Evolutionary conservation across 179 eudicot species (phyloP).

Genomic region (Actinidia chinensis): DNA sequence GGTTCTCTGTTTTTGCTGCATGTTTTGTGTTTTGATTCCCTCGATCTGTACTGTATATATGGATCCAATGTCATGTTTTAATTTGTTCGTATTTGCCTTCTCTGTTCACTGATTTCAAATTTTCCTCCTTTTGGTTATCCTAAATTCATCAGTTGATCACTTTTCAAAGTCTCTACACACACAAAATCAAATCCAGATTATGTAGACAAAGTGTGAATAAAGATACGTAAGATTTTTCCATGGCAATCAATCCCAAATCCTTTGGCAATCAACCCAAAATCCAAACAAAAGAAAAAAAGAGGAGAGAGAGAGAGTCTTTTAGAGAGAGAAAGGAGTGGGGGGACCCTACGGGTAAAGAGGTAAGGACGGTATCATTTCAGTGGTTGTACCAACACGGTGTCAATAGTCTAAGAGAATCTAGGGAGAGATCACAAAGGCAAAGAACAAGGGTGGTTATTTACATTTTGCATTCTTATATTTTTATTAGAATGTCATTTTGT

Average conservation of each 20-base stretch:
- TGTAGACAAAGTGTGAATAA: slow-evolving; percentile 33
- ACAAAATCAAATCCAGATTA: slow-evolving; percentile 27
- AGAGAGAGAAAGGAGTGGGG: neutral
- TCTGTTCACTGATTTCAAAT: too few relatives aligned
- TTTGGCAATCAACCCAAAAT: slow-evolving; percentile 30
- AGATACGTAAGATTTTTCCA: slow-evolving; percentile 22
- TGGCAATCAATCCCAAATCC: slow-evolving; percentile 29
- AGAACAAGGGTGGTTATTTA: neutral
- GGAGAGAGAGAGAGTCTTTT: slow-evolving; percentile 16
- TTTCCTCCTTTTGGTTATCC: too few relatives aligned
- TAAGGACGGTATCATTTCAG: slow-evolving; percentile 5
- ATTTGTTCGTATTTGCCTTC: too few relatives aligned
- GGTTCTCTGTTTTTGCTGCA: too few relatives aligned
- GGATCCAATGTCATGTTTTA: too few relatives aligned
- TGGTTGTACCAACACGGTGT: slow-evolving; percentile 27
- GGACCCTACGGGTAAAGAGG: slow-evolving; percentile 1
- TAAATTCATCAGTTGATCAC: neutral
- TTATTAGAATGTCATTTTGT: too few relatives aligned
- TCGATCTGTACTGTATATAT: too few relatives aligned
- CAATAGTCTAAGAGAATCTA: slow-evolving; percentile 20
- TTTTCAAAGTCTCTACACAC: slow-evolving; percentile 30
- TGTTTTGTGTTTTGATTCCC: too few relatives aligned
- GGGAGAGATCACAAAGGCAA: slow-evolving; percentile 14
- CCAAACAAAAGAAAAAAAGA: slow-evolving; percentile 16
- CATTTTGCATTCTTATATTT: too few relatives aligned